These are phyloP conservation scores for Podila minutissima DNA, from an alignment of 192 early-diverging fungal genomes.

Conservation along the genomic window DNA sequence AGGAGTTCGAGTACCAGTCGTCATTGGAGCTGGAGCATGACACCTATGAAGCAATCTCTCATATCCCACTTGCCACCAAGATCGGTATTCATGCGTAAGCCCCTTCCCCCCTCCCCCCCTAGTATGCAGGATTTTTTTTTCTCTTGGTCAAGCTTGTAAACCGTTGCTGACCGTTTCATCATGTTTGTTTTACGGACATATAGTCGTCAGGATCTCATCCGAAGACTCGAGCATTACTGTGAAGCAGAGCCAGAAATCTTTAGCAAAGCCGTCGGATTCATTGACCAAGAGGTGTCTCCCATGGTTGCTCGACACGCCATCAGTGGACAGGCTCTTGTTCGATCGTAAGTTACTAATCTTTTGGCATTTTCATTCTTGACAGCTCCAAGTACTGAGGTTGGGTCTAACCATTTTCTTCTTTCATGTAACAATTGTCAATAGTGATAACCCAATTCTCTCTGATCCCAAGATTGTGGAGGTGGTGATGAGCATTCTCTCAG, in stretches of 20 bases:
- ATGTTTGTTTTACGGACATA: not conserved
- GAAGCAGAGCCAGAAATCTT: slow-evolving; percentile 58
- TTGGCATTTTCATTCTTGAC: no score
- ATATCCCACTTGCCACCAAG: slow-evolving; percentile 66
- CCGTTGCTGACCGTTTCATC: no score
- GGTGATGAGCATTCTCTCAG: slow-evolving; percentile 65
- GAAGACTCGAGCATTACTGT: slow-evolving; percentile 63
- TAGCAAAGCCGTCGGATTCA: slow-evolving; percentile 56
- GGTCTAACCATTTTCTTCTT: not conserved
- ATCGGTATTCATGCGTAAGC: slow-evolving; percentile 66
- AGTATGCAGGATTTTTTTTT: not conserved
- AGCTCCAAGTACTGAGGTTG: not conserved
- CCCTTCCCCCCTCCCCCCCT: no score
- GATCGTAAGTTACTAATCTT: slow-evolving; percentile 52
- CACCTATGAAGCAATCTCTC: slow-evolving; percentile 65
- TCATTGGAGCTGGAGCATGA: slow-evolving; percentile 62
- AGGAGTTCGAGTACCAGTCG: slow-evolving; percentile 69
- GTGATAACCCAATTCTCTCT: slow-evolving; percentile 52
- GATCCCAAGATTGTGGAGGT: slow-evolving; percentile 61
- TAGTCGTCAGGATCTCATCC: slow-evolving; percentile 62
- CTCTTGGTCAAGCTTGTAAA: not conserved
- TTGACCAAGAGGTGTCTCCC: slow-evolving; percentile 59
- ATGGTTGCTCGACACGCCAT: slow-evolving; percentile 63
- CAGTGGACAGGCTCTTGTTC: slow-evolving; percentile 62
- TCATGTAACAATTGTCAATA: not conserved